Percentiles rank a stretch among this genome's conserved stretches.
phyloP scores from a whole-genome alignment of 2,329 filamentous ascomycete species.

The Grosmannia huntii region DNA sequence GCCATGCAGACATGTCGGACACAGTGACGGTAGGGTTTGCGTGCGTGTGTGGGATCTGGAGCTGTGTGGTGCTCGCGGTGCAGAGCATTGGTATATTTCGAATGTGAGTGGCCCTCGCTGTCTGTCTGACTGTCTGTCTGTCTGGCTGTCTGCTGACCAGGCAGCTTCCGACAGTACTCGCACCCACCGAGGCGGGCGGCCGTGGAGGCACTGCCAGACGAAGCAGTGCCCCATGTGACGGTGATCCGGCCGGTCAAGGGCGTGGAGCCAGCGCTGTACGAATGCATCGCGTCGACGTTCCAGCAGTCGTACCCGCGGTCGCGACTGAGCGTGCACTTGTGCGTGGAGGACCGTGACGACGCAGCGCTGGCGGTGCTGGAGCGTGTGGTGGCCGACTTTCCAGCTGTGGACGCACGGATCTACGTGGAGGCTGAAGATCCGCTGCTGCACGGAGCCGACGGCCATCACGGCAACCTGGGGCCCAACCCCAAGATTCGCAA shows the following conservation, averaged over 20 bases:
- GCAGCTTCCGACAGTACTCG: conserved; percentile 42
- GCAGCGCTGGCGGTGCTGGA: conserved; percentile 64
- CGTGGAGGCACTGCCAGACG: conserved; percentile 34
- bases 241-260: conserved; percentile 90
- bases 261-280: conserved; percentile 77
- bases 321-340: conserved; percentile 71
- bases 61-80: conserved; percentile 35
- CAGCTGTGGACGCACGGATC: conserved; percentile 63
- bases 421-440: conserved; percentile 20
- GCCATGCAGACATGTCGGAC: conserved; percentile 6
- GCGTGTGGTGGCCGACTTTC: conserved; percentile 60
- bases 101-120: conserved; percentile 28
- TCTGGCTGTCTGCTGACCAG: neutral
- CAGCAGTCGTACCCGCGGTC: conserved; percentile 65
- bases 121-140: neutral
- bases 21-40: conserved; percentile 5
- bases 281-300: conserved; percentile 81
- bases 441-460: conserved; percentile 25
- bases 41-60: conserved; percentile 28
- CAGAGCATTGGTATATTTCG: conserved; percentile 43
- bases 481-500: conserved; percentile 99
- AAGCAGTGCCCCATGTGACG: conserved; percentile 66
- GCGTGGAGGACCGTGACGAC: conserved; percentile 62
- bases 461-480: conserved; percentile 50
- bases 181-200: conserved; percentile 32